A percentile compares a stretch with the other conserved stretches of the same genome.
Conservation (phyloP, 2,329 filamentous ascomycete species). For the Exserohilum turcica region DNA sequence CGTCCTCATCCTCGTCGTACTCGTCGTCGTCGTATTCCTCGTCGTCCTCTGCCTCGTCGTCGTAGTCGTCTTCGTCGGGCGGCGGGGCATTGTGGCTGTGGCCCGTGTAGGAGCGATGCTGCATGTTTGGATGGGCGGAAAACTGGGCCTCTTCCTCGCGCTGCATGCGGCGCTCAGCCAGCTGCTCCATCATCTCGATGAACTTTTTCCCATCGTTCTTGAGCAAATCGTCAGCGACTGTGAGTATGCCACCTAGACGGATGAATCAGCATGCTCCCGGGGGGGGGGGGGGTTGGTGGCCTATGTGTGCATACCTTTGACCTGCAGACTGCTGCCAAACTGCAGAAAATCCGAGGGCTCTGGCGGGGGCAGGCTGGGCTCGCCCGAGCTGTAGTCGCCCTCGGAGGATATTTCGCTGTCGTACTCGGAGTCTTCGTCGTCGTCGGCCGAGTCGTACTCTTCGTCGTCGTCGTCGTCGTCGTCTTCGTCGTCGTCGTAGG, state of each 20-base stretch:
- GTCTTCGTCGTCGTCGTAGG: slow-evolving; percentile 58
- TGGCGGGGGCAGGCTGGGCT: slow-evolving; percentile 67
- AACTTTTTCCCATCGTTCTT: slow-evolving; percentile 99
- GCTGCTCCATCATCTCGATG: slow-evolving; percentile 99
- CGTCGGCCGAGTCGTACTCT: slow-evolving; percentile 59
- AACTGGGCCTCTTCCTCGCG: slow-evolving; percentile 87
- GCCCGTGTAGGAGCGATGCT: slow-evolving; percentile 50
- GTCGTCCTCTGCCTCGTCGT: slow-evolving; percentile 68
- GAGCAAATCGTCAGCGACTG: slow-evolving; percentile 94
- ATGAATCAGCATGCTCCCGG: slow-evolving; percentile 30
- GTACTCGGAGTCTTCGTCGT: slow-evolving; percentile 57
- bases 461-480: slow-evolving; percentile 56
- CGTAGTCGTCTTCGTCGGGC: slow-evolving; percentile 80
- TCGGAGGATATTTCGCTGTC: slow-evolving; percentile 67
- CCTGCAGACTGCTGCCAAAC: slow-evolving; percentile 95
- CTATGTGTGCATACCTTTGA: slow-evolving; percentile 67
- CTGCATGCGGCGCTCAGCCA: slow-evolving; percentile 96
- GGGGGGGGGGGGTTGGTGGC: background rate
- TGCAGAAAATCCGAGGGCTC: slow-evolving; percentile 88
- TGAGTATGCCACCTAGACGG: slow-evolving; percentile 85
- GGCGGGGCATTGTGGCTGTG: slow-evolving; percentile 69
- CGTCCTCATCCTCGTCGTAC: slow-evolving; percentile 44
- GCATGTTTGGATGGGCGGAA: slow-evolving; percentile 62
- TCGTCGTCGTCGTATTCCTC: slow-evolving; percentile 68
- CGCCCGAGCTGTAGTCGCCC: slow-evolving; percentile 69